Evolutionary conservation across 257 asterid genomes (phyloP).

Genomic region (Solanum okadae): DNA sequence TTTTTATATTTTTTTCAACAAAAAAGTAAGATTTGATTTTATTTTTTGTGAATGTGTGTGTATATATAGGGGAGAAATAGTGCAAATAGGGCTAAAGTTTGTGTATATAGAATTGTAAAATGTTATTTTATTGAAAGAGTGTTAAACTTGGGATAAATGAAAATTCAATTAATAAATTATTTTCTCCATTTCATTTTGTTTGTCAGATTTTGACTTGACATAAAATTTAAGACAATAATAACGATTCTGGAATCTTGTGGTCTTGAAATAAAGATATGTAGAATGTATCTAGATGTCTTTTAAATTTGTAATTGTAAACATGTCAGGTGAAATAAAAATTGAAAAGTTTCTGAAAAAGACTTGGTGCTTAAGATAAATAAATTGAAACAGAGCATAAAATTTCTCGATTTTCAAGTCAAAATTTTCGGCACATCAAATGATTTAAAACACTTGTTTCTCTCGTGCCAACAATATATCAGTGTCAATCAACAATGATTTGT

Average conservation of each 20-base stretch:
- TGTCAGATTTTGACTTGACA: not conserved
- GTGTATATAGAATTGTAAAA: not conserved
- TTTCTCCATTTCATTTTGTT: not conserved
- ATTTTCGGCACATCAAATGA: not conserved
- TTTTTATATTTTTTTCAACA: not conserved
- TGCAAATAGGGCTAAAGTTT: not conserved
- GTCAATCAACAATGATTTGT: not conserved
- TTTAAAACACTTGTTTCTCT: not conserved
- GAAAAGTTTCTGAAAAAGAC: no score
- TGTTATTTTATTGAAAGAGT: not conserved
- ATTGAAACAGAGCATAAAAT: not conserved
- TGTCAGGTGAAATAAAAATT: no score
- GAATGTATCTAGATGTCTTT: no score
- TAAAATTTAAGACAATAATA: not conserved
- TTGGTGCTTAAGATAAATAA: not conserved
- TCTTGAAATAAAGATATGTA: no score
- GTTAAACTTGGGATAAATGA: not conserved
- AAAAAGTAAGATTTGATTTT: not conserved
- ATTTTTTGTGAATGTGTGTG: not conserved
- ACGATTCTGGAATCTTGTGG: no score
- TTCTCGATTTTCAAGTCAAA: not conserved
- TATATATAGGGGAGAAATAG: not conserved
- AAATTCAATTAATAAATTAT: no score
- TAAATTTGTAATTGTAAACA: fast-evolving
- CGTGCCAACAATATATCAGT: not conserved